Conservation (phyloP, 2,329 filamentous ascomycete species). For the Trichoderma simmonsii region DNA sequence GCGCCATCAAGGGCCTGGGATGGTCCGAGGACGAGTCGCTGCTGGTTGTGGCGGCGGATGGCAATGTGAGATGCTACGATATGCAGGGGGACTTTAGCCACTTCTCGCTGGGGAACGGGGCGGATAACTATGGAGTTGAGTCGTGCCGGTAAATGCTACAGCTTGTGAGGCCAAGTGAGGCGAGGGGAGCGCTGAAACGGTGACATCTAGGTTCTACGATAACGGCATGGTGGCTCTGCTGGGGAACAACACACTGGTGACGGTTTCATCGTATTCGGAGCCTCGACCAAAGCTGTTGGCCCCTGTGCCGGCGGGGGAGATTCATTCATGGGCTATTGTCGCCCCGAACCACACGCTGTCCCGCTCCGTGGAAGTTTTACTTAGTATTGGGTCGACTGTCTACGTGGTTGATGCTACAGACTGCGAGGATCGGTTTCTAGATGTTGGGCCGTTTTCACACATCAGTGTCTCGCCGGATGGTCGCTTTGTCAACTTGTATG, state of each 20-base stretch:
- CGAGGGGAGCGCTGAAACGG: neutral
- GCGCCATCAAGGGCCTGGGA: conserved; percentile 79
- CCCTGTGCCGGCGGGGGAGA: conserved; percentile 68
- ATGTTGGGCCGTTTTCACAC: conserved; percentile 89
- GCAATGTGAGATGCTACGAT: conserved; percentile 85
- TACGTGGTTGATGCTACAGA: conserved; percentile 85
- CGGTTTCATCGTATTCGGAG: conserved; percentile 86
- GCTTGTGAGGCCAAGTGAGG: neutral
- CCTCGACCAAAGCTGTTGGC: conserved; percentile 83
- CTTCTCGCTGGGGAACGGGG: conserved; percentile 85
- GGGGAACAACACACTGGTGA: conserved; percentile 80
- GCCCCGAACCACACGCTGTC: conserved; percentile 86
- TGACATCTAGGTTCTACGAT: conserved; percentile 65
- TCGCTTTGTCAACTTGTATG: conserved; percentile 83
- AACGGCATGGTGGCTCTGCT: conserved; percentile 91
- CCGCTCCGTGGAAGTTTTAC: conserved; percentile 84
- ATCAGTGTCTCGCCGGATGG: conserved; percentile 90
- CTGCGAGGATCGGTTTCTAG: conserved; percentile 84
- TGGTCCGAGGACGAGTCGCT: conserved; percentile 97
- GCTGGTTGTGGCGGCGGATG: conserved; percentile 83
- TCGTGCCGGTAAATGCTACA: conserved; percentile 60
- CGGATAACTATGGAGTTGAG: conserved; percentile 82
- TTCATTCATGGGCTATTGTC: conserved; percentile 87
- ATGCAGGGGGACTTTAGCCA: conserved; percentile 94
- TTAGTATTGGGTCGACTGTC: conserved; percentile 81